Percentiles rank a stretch among this genome's conserved stretches.
phyloP scores from a whole-genome alignment of 805 yeast species.

The Vanderwaltozyma tropicalis region DNA sequence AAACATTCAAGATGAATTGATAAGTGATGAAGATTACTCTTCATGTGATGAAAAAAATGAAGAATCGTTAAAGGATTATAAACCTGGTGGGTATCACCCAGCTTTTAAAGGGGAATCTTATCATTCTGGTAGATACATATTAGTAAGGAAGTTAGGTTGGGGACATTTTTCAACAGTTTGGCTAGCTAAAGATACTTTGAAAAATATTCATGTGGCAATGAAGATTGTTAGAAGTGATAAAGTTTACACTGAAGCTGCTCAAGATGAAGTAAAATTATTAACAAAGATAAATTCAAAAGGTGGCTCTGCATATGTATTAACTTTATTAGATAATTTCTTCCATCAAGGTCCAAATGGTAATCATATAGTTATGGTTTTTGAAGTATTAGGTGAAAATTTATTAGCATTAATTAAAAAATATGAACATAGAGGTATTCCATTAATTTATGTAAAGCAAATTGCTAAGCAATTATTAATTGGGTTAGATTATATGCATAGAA shows the following conservation, averaged over 20 bases:
- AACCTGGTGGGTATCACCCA: constrained; percentile 93
- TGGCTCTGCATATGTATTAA: constrained; percentile 75
- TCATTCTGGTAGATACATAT: constrained; percentile 61
- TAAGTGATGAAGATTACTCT: constrained; percentile 30
- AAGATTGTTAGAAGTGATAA: constrained; percentile 87
- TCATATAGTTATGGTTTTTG: constrained; percentile 95
- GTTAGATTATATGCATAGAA: constrained; percentile 49
- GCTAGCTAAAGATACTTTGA: constrained; percentile 56
- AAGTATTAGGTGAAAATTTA: constrained; percentile 89
- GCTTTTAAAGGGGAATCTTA: constrained; percentile 79
- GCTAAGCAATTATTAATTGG: constrained; percentile 69
- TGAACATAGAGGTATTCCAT: constrained; percentile 70
- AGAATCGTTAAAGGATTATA: constrained; percentile 78
- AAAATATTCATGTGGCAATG: constrained; percentile 75
- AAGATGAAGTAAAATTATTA: constrained; percentile 81
- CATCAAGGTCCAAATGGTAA: constrained; percentile 86
- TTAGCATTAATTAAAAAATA: constrained; percentile 73
- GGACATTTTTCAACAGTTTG: constrained; percentile 96
- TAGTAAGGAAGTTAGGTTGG: constrained; percentile 94
- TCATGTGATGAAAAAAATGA: constrained; percentile 48
- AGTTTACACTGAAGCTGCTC: constrained; percentile 86
- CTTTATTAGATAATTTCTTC: constrained; percentile 70
- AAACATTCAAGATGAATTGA: too few relatives aligned
- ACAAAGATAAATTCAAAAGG: constrained; percentile 49
- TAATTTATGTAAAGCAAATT: constrained; percentile 66